A percentile compares a stretch with the other conserved stretches of the same genome.
phyloP scores from a whole-genome alignment of 352 stramenopile species.

The Bremia lactucae region DNA sequence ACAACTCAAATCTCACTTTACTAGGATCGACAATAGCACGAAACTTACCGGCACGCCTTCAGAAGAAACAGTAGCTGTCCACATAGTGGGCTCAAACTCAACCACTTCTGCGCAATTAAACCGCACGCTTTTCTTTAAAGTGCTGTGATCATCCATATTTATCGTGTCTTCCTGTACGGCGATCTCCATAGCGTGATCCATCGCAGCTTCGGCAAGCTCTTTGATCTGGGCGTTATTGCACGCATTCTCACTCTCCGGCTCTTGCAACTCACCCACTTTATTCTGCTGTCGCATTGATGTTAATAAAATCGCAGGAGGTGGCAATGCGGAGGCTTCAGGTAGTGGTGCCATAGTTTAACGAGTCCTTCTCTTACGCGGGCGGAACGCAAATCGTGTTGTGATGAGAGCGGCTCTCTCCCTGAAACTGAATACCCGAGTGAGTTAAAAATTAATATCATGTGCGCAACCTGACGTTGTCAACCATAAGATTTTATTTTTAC shows the following conservation, averaged over 20 bases:
- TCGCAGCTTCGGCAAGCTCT: not conserved
- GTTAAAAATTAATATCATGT: too few relatives aligned
- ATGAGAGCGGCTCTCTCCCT: constrained; percentile 12
- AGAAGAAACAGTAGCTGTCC: constrained; percentile 67
- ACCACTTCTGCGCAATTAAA: constrained; percentile 60
- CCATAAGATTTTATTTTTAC: constrained; percentile 7
- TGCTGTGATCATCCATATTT: constrained; percentile 3
- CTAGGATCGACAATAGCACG: not conserved
- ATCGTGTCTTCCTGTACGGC: constrained; percentile 3
- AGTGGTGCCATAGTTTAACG: constrained; percentile 20
- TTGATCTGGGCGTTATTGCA: constrained; percentile 5
- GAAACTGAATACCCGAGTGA: not conserved
- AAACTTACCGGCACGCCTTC: constrained; percentile 57
- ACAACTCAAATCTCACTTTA: not conserved
- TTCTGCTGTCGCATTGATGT: constrained; percentile 17
- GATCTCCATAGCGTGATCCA: constrained; percentile 2
- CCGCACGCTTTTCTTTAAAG: constrained; percentile 30
- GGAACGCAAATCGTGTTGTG: constrained; percentile 22
- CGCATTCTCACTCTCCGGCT: constrained; percentile 11
- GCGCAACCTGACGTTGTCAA: too few relatives aligned
- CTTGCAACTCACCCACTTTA: constrained; percentile 9
- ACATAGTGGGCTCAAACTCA: constrained; percentile 77
- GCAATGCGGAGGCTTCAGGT: constrained; percentile 12
- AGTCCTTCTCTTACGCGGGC: constrained; percentile 13
- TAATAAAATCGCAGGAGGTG: constrained; percentile 1